Base-by-base conservation (phyloP, 2,329 filamentous ascomycete genomes). In the Beauveria sp. region DNA sequence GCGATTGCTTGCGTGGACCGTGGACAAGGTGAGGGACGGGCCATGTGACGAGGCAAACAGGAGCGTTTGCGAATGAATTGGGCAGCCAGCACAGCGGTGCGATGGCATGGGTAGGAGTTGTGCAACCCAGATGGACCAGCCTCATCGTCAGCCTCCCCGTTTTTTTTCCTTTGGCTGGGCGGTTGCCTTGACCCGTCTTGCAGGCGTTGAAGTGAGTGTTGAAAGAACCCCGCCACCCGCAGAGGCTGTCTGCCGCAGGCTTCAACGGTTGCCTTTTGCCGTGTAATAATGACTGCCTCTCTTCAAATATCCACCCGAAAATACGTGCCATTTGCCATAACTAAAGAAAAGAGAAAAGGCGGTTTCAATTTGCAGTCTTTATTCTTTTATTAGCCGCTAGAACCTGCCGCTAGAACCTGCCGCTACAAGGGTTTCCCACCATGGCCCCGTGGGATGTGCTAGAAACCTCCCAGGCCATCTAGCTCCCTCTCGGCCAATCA, bases 401-500 rank as follows among this genome's bases (percentile, higher is more conserved):
- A 34, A 34, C 30, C 30, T 9, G 22, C 22, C 9, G 12, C 37
- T 59, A 8, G 22, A 24, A 24, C 22, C 22, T 26, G 26, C 26
- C 26, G 8, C 30, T 14, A 53, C 56, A 59, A 59, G 56, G 57
- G 55, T 16, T n/a, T 34, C 12, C n/a, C 18, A 6, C 24, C 3
- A 20, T 34, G 26, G 22, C 44, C 14, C 22, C 34, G 34, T 22
- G 37, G 34, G 46, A 58, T 50, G 46, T 60, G 47, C 59, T 56
- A 57, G 59, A 61, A 61, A 40, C 37, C 10, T 61, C 59, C 59
- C 59, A 46, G 52, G 43, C 40, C 46, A 30, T 34, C 50, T n/a
- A 40, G 52, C 52, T 40, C 3, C 34, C 8, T 12, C 24, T 18
- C 55, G 18, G 14, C 66, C 66, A 67, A 67, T 67, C 64, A 67